Conservation (phyloP, 805 yeast genomes). For the Metschnikowia matae region DNA sequence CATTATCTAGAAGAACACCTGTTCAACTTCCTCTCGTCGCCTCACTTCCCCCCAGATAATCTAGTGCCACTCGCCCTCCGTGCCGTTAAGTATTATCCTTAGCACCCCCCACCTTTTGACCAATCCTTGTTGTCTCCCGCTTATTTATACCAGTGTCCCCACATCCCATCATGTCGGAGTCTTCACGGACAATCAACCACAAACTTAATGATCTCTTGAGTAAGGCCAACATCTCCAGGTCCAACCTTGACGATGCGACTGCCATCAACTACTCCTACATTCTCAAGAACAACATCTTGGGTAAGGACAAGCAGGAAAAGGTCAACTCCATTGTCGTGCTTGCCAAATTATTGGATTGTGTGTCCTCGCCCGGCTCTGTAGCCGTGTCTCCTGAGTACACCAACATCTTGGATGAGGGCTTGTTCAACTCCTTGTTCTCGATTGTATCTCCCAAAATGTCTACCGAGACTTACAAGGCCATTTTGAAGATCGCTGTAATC, state of each 20-base stretch:
- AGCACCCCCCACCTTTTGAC: background rate
- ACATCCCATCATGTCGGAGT: constrained; percentile 29
- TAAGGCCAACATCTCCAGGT: constrained; percentile 27
- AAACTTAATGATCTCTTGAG: constrained; percentile 41
- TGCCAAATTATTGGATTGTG: constrained; percentile 47
- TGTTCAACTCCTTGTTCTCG: constrained; percentile 40
- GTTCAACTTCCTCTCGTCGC: background rate
- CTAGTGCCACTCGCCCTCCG: background rate
- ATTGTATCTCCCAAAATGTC: constrained; percentile 41
- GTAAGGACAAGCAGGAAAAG: constrained; percentile 46
- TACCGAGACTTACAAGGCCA: constrained; percentile 43
- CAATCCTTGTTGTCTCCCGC: background rate
- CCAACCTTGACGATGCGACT: constrained; percentile 29
- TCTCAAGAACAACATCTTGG: constrained; percentile 41
- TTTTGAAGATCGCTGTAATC: constrained; percentile 39
- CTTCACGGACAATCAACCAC: constrained; percentile 41
- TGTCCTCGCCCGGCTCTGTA: constrained; percentile 29
- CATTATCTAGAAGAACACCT: background rate
- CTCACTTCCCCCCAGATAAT: background rate
- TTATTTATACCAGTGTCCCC: background rate
- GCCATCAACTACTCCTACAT: constrained; percentile 34
- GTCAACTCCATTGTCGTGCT: constrained; percentile 51
- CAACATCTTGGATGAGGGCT: constrained; percentile 34
- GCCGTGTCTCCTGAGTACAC: constrained; percentile 35
- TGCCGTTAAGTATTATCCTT: background rate